Base-by-base conservation (phyloP, 169 alveolate genomes). In the Plasmodium ovale region DNA sequence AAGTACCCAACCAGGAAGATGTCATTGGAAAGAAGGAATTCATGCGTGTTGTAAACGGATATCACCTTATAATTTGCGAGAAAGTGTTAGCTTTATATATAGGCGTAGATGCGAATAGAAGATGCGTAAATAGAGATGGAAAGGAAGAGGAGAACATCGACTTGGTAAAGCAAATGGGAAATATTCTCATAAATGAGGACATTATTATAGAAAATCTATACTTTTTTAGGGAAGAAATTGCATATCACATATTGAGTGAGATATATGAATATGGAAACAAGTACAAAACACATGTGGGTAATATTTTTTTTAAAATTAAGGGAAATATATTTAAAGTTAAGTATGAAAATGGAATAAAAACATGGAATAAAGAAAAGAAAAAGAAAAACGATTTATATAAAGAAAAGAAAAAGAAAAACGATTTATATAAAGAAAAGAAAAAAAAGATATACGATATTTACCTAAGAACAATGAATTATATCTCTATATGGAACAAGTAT, bases 401-500 rank as follows among this genome's bases (percentile, higher is more conserved):
- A 21, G 10, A 70, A 31, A 23, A 44, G 1, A 25, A 16, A 25
- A 35, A 47, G 10, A 25, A 60, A n/a, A 44, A 27, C 16, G 56
- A 47, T 47, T 14, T 16, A n/a, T 12, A 2, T 6, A 14, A 53
- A 31, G 35, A 56, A 12, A 19, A 16, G n/a, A 21, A 33, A 27
- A 16, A 60, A n/a, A 44, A 25, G 12, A 82, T 82, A 23, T 58
- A 70, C 23, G 82, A 82, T 37, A 2, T 21, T 21, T 39, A 58
- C 42, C n/a, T 29, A 54, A 31, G 51, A 16, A 51, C 25, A 35
- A 64, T 77, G 67, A 77, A 39, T 54, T 35, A 35, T 31, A 67
- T 77, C 12, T 16, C 44, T 6, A 77, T 60, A 16, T 77, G 88
- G 88, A 77, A 62, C 56, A 60, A 77, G 21, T 16, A 54, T 14